A percentile compares a stretch with the other conserved stretches of the same genome.
Evolutionary conservation across 306 rosid genomes (phyloP).

Genomic region (Hippophae tibetana): DNA sequence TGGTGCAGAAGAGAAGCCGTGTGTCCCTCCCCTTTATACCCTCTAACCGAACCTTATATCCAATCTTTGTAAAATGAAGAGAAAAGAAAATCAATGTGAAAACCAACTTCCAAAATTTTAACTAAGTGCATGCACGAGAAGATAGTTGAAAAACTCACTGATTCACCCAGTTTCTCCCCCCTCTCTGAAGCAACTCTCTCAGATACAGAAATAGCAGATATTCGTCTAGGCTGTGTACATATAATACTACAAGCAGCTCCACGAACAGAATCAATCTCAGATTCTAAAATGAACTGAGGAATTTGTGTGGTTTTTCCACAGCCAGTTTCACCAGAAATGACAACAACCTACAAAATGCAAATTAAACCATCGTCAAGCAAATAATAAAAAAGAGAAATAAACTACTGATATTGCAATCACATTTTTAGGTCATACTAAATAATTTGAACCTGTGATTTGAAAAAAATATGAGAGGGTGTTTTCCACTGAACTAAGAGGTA

Average conservation of each 20-base stretch:
- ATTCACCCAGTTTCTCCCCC: constrained; percentile 95
- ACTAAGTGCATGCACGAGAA: constrained; percentile 10
- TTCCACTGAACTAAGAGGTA: no score
- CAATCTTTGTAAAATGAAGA: constrained; percentile 50
- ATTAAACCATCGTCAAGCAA: neutral
- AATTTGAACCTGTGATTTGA: no score
- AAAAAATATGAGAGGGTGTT: no score
- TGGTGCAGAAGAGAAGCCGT: constrained; percentile 92
- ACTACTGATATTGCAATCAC: neutral
- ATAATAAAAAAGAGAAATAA: neutral
- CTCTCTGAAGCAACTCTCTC: constrained; percentile 91
- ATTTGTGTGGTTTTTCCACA: constrained; percentile 99
- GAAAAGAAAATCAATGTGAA: constrained; percentile 9
- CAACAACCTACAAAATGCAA: constrained; percentile 47
- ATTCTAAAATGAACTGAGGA: constrained; percentile 91
- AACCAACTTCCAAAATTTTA: constrained; percentile 12
- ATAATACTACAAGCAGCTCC: constrained; percentile 82
- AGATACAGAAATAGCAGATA: constrained; percentile 94
- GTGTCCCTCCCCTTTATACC: constrained; percentile 91
- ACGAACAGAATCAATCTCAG: constrained; percentile 57
- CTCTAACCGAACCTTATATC: constrained; percentile 93
- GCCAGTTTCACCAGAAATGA: constrained; percentile 94
- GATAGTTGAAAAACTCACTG: constrained; percentile 51
- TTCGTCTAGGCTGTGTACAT: constrained; percentile 96
- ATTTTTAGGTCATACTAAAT: neutral